Base-by-base conservation (phyloP, 805 yeast genomes). In the Starmera caribaea region DNA sequence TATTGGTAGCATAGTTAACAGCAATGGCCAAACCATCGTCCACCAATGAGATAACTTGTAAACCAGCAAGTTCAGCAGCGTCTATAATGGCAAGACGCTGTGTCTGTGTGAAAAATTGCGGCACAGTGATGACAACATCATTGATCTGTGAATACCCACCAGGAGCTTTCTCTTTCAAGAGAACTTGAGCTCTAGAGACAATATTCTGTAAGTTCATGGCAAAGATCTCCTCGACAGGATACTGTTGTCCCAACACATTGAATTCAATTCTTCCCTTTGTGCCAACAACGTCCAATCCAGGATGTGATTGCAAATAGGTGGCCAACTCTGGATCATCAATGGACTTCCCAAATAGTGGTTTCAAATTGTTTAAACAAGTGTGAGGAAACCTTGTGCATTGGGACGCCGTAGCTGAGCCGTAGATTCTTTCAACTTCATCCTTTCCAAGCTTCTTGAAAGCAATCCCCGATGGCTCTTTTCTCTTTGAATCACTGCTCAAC, bases 21-120 rank as follows among this genome's bases (percentile, higher is more conserved):
- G 95, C 96, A 13, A 86, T 87, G 3, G 97, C 92, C n/a, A 86
- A 63, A 13, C 96, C 97, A 57, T 90, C 97, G 53, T 84, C 89
- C 3, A 89, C 83, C 40, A 90, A 65, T 2, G 80, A 76, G 42
- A 79, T 71, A 12, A 79, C 74, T 35, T 73, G 65, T 43, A 79
- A 61, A 16, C 81, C 84, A 3, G 95, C 84, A 38, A 83, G 68
- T 37, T 69, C 73, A 30, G 81, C 83, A 4, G 89, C 76, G 48
- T 88, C 95, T 29, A 70, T 62, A 34, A 87, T 59, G 0, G 96
- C 85, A 32, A 63, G 63, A 52, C 96, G 75, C 55, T 86, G 82
- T 7, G 73, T 65, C 43, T 74, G 75, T 30, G 68, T 61, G 46
- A 79, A 84, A 49, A 62, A 80, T 6, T 84, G 79, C 9, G 97